A percentile compares a stretch with the other conserved stretches of the same genome.
Evolutionary conservation across 306 rosid genomes (phyloP).

Genomic region (Castanea mollissima): DNA sequence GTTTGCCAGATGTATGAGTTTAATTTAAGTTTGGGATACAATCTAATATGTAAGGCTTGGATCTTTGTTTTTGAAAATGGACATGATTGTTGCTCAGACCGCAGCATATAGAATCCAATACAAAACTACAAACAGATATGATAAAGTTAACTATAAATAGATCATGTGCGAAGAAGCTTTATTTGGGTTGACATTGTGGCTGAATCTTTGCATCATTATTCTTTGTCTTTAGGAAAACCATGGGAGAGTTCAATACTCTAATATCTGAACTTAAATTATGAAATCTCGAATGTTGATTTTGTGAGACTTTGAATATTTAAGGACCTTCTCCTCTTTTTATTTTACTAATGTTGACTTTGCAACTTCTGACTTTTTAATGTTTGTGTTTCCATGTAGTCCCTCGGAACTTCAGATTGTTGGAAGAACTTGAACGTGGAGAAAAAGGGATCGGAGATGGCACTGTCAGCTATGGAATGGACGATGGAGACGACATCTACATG

Average conservation of each 20-base stretch:
- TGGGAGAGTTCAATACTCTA: background rate
- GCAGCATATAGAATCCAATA: background rate
- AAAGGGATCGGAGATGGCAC: constrained; percentile 93
- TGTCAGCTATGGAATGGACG: constrained; percentile 98
- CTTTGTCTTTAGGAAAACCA: background rate
- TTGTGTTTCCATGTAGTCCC: constrained; percentile 67
- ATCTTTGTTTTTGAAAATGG: background rate
- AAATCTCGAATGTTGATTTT: background rate
- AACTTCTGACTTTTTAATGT: constrained; percentile 12
- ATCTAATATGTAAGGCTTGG: background rate
- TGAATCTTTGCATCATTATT: background rate
- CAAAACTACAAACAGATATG: background rate
- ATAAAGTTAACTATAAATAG: background rate
- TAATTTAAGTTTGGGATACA: background rate
- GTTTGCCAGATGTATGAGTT: background rate
- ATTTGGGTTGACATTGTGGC: background rate
- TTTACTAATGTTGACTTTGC: background rate
- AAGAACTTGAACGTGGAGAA: constrained; percentile 98
- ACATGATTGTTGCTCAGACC: background rate
- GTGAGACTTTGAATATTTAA: background rate
- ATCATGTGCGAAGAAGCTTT: background rate
- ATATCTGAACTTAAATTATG: background rate
- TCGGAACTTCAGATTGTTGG: constrained; percentile 98
- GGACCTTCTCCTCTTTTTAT: background rate
- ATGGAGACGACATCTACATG: constrained; percentile 99